Conservation (phyloP, 1,139 yeast species). For the Suhomyces terraborum region DNA sequence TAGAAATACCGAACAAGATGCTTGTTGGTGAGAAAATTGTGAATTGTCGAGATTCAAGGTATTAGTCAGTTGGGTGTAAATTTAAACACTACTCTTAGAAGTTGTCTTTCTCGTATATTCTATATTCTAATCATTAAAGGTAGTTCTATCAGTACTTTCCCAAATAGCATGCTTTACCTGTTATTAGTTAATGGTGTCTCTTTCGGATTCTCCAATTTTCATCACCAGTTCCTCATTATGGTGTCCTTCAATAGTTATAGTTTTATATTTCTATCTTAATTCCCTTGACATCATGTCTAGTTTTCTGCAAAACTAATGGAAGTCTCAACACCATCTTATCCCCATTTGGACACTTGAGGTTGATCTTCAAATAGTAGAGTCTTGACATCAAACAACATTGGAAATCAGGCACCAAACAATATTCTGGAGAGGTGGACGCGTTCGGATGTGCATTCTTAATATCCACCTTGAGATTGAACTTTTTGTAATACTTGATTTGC, state of each 20-base stretch:
- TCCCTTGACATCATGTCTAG: constrained; percentile 1
- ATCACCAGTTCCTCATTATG: too few species aligned
- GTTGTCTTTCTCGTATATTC: background rate
- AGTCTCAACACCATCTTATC: constrained; percentile 33
- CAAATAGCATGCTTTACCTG: too few species aligned
- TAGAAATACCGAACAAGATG: too few species aligned
- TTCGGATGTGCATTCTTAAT: constrained; percentile 19
- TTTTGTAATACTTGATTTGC: constrained; percentile 24
- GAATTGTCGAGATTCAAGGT: too few species aligned
- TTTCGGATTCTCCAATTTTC: too few species aligned
- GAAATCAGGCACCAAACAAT: constrained; percentile 42
- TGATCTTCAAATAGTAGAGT: constrained; percentile 36
- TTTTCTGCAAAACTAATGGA: constrained; percentile 32
- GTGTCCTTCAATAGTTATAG: too few species aligned
- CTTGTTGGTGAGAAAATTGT: too few species aligned
- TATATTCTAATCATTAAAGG: background rate
- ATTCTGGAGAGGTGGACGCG: constrained; percentile 19
- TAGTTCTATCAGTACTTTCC: too few species aligned
- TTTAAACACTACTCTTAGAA: too few species aligned
- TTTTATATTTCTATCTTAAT: constrained; percentile 2
- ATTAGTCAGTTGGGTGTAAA: too few species aligned
- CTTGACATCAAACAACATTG: constrained; percentile 40
- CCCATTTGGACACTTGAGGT: constrained; percentile 32
- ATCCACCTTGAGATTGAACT: constrained; percentile 27
- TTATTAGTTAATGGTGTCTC: too few species aligned